Conservation (phyloP, 768 basidiomycete species). For the Suillus clintonianus region DNA sequence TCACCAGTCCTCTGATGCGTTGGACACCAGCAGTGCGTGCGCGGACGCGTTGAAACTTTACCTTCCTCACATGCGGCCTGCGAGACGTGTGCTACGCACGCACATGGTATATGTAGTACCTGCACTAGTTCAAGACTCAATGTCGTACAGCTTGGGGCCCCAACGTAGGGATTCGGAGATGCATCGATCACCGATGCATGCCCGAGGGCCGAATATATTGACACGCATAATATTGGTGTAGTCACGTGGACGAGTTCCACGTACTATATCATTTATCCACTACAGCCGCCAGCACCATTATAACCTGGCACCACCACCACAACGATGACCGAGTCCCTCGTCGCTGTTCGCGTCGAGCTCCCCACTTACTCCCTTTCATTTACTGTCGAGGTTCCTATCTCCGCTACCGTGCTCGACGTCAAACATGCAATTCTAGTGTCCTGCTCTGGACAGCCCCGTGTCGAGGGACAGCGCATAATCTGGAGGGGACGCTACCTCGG, state of each 20-base stretch:
- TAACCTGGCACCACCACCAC: neutral
- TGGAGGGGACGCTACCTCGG: conserved; percentile 69
- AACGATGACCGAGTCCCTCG: conserved; percentile 29
- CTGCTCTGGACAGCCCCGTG: conserved; percentile 65
- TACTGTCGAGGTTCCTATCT: conserved; percentile 47
- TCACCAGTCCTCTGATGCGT: no score
- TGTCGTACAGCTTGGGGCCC: neutral
- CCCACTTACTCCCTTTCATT: conserved; percentile 77
- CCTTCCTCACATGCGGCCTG: neutral
- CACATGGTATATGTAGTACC: neutral
- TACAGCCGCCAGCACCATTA: neutral
- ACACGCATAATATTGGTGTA: neutral
- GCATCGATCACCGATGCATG: no score
- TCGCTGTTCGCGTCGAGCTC: conserved; percentile 64
- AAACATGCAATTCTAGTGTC: conserved; percentile 63
- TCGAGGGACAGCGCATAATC: conserved; percentile 76
- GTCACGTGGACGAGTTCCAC: conserved; percentile 34
- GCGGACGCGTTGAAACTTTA: neutral
- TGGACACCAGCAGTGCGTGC: neutral
- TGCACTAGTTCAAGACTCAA: neutral
- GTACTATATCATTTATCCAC: conserved; percentile 18
- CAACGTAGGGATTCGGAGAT: neutral
- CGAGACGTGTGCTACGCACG: neutral
- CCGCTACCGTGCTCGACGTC: conserved; percentile 58
- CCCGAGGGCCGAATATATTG: no score